Evolutionary conservation across 2,329 filamentous ascomycete genomes (phyloP).

Genomic region (Exophiala calicioides): DNA sequence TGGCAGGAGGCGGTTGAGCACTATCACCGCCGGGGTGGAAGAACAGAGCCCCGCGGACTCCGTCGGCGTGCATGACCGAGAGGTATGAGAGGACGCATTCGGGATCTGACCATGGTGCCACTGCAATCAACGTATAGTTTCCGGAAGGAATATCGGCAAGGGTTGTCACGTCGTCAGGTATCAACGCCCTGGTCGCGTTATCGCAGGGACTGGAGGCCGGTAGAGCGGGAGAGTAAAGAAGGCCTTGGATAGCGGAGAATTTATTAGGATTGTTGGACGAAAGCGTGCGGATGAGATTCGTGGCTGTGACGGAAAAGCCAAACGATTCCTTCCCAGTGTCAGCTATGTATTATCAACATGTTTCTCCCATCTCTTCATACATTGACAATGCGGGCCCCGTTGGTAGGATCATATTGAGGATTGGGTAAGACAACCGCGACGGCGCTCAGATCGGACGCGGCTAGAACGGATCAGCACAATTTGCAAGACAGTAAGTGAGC

Average conservation of each 20-base stretch:
- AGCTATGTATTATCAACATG: slow-evolving; percentile 5
- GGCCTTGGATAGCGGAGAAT: slow-evolving; percentile 68
- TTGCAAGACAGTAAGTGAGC: background rate
- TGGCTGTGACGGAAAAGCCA: slow-evolving; percentile 38
- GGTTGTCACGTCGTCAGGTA: slow-evolving; percentile 75
- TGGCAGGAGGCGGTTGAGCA: slow-evolving; percentile 64
- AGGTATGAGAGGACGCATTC: slow-evolving; percentile 76
- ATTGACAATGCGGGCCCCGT: slow-evolving; percentile 38
- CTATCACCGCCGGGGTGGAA: slow-evolving; percentile 53
- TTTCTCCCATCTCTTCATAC: slow-evolving; percentile 33
- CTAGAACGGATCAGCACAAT: slow-evolving; percentile 18
- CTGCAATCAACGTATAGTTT: slow-evolving; percentile 73
- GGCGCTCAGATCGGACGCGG: slow-evolving; percentile 26
- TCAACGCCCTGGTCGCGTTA: slow-evolving; percentile 61
- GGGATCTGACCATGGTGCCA: slow-evolving; percentile 81
- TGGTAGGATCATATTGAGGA: slow-evolving; percentile 29
- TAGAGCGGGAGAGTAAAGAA: slow-evolving; percentile 82
- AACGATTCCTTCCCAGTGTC: slow-evolving; percentile 17
- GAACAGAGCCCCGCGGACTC: slow-evolving; percentile 61
- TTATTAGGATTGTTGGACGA: slow-evolving; percentile 65
- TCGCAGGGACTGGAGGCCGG: slow-evolving; percentile 60
- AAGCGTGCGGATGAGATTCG: slow-evolving; percentile 70
- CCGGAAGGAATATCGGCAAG: slow-evolving; percentile 63
- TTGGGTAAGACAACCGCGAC: slow-evolving; percentile 30
- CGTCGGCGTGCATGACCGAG: slow-evolving; percentile 59